Evolutionary conservation across 1,284 basidiomycete genomes (phyloP), one percentile per base, ranked within the genome.

Genomic region (Sanguinoderma infundibulare): DNA sequence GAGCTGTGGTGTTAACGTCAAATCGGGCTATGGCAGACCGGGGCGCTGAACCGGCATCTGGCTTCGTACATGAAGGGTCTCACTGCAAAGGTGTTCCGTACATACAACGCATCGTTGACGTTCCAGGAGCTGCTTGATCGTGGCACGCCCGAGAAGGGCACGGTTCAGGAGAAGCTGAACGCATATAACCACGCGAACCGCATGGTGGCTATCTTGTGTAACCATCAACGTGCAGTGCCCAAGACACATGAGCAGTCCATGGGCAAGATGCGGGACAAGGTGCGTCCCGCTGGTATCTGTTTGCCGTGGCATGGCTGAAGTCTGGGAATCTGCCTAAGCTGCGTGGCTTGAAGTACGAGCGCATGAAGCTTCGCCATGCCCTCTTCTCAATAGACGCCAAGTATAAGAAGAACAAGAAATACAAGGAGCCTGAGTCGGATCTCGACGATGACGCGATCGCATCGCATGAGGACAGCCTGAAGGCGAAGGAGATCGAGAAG

Each of bases 81-180:
- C 26, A 96, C 96, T 1, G 96, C 96, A 57, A 98, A 98, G 76
- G 96, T 98, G 24, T 98, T 98, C 84, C 96, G 96, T 94, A 98
- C 96, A 59, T 98, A 94, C 80, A 98, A 98, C 73, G 96, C 96
- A 17, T 98, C 96, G 30, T 89, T 87, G 76, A 97, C 96, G 1
- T 97, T 55, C 82, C 94, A 98, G 73, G 80, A 91, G 53, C 89
- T 97, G 68, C 80, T 98, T 60, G 91, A 95, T 69, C 81, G 88
- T 62, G 86, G 87, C 64, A 90, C 87, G 2, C 88, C 94, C 0
- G 81, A 83, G 68, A 81, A 88, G 67, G 89, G 87, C 1, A 89
- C 91, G 0, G 81, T 95, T 9, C 92, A 95, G 67, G 95, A 98
- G 79, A 98, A 97, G 79, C 82, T 98, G 58, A 93, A 96, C 54